Base-by-base conservation (phyloP, 768 basidiomycete species). In the Lanmaoa pseudosensibilis region DNA sequence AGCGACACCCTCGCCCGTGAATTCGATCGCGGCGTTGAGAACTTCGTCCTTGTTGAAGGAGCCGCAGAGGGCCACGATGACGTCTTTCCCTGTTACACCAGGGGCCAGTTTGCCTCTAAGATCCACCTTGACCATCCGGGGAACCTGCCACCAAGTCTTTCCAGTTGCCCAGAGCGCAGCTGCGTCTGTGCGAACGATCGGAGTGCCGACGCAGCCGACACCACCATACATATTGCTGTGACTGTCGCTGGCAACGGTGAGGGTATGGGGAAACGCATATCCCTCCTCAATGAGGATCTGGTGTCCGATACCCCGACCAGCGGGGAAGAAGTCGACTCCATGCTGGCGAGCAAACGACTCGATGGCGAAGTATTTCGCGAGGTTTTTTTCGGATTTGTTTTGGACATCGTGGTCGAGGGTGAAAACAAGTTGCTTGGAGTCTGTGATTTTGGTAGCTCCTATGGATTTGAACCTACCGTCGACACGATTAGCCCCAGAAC, bases 161-260 rank as follows among this genome's bases (percentile, higher is more conserved):
- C 95, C 94, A 0, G 97, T 98, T 13, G 97, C 94, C 97, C 97
- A 99, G 12, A 99, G 81, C 21, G 90, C 96, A 0, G 94, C 94
- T 21, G 92, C 91, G 62, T 96, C 94, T 13, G 93, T 98, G 48
- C 97, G 85, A 7, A 98, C 97, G 60, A 98, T 97, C 0, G 97
- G 94, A 0, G 97, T 99, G 3, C 97, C 97, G 4, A 99, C 85
- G 67, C 95, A 96, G 1, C 94, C 96, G 5, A 99, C 92, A 34
- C 95, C 97, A 18, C 97, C 97, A 67, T 99, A 99, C 91, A 98
- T 98, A 71, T 99, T 99, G 68, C 90, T 92, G 73, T 97, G 95
- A 70, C 92, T 94, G 74, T 96, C 94, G 65, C 89, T 92, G 8
- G 94, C 95, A 30, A 99, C 97, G 2, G 96, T 97, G 67, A 99